Base-by-base conservation (phyloP, 2,329 filamentous ascomycete genomes). In the Colletotrichum melonis region DNA sequence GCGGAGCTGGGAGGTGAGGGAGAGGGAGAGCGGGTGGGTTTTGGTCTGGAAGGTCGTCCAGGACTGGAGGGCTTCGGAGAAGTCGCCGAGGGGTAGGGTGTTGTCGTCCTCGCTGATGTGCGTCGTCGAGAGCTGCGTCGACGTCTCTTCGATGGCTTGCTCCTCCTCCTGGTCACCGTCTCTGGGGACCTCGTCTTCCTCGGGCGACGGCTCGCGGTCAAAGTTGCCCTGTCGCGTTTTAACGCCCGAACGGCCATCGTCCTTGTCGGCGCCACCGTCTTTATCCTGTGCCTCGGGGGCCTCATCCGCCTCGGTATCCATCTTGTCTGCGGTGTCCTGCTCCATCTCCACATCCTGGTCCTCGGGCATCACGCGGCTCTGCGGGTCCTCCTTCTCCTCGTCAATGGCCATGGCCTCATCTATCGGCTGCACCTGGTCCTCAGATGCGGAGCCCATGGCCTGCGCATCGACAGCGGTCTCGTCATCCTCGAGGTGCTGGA, bases 381-480 rank as follows among this genome's bases (percentile, higher is more conserved):
- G 79, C 1, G 82, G 77, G 65, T 90, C 87, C 68, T 91, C 88
- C 72, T 88, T 88, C 63, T 93, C 90, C 67, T 97, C 94, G 67
- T 97, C 94, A 70, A 98, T 91, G 1, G 94, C 95, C 90, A 97
- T 97, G 62, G 93, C 91, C 77, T 98, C 94, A 78, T 98, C 94
- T 68, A 99, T 88, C 7, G 94, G 92, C 76, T 92, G 92, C 3
- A 93, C 93, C 81, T 98, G 94, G 30, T 99, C 96, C 75, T 97
- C 93, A 12, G 91, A 93, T 5, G 96, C 94, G 52, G 94, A 92
- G 42, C 97, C 97, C 79, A 99, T 89, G 16, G 97, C 97, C 83
- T 99, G 97, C 1, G 95, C 92, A 69, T 98, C 95, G n/a, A 93
- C 90, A 67, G 92, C 88, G 32, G 92, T 90, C 35, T 97, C 90